A percentile compares a stretch with the other conserved stretches of the same genome.
Evolutionary conservation across 2,329 filamentous ascomycete genomes (phyloP).

Genomic region (Calonectria pteridis): DNA sequence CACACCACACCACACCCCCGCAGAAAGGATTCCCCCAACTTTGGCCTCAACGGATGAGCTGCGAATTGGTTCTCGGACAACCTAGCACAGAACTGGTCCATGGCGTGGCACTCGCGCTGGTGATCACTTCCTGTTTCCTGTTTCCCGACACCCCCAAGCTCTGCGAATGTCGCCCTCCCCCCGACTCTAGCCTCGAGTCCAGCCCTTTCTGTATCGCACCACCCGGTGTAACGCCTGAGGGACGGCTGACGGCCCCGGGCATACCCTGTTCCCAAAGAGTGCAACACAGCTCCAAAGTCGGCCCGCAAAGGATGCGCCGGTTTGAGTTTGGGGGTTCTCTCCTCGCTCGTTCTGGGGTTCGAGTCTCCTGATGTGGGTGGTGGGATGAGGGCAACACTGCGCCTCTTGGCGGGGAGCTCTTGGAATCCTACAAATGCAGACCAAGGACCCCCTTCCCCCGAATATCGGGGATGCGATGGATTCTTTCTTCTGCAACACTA

Average conservation of each 20-base stretch:
- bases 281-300: conserved; percentile 1
- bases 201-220: conserved; percentile 9
- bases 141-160: background rate
- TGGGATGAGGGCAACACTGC: background rate
- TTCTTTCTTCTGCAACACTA: background rate
- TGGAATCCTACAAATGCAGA: background rate
- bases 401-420: background rate
- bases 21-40: background rate
- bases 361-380: background rate
- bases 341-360: background rate
- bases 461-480: background rate
- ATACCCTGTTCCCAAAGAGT: background rate
- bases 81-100: conserved; percentile 10
- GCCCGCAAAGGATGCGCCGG: background rate
- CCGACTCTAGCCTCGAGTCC: background rate
- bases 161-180: background rate
- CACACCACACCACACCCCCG: background rate
- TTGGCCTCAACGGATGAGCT: background rate
- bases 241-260: background rate
- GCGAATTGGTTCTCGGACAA: conserved; percentile 6
- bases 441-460: background rate
- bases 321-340: background rate
- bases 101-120: conserved; percentile 2
- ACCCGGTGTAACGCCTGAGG: conserved; percentile 4
- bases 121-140: conserved; percentile 11